Evolutionary conservation across 2,329 filamentous ascomycete genomes (phyloP), one percentile per base, ranked within the genome.

Genomic region (Phoma sp.): DNA sequence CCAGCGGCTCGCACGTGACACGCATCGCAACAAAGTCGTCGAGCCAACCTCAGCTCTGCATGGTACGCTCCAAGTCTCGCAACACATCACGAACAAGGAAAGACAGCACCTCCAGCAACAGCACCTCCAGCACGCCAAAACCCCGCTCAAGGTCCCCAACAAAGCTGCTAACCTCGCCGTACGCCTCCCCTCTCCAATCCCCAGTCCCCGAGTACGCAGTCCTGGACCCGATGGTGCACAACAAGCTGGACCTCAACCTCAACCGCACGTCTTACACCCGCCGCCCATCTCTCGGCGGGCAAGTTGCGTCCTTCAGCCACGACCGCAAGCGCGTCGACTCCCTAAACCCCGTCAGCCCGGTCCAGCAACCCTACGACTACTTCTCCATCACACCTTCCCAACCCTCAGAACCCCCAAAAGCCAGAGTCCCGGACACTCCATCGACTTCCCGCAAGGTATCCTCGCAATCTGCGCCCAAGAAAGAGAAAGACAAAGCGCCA

Each of bases 21-120:
- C 65, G 69, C 43, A 64, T 74, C 47, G 60, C 69, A n/a, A 56
- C 66, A 22, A 72, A 66, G 24, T 66, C 59, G 56, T 66, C 70
- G 13, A 71, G 57, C 41, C 67, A 72, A 40, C 69, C 71, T 11
- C 72, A 74, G 46, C 67, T 76, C 9, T 74, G 68, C 38, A 61
- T 76, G n/a, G 61, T 77, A 13, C 58, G 74, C 23, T 72, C 74
- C 13, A 69, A 67, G 46, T 55, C 52, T 4, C 22, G 52, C 38
- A 61, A 60, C 25, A 53, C 57, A 4, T 22, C 52, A 2, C 18
- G 18, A 18, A 18, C 18, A 10, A 37, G 52, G 45, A 62, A 68
- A 37, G 74, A 70, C 51, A 52, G 56, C 24, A 55, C 53, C n/a
- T 54, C 58, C 8, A 64, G 52, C 52, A 67, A 58, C 40, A 64